Percentiles rank a stretch among this genome's conserved stretches.
These are phyloP conservation scores for Passalora sequoiae DNA, from an alignment of 2,329 filamentous ascomycete species.

Conservation along the genomic window DNA sequence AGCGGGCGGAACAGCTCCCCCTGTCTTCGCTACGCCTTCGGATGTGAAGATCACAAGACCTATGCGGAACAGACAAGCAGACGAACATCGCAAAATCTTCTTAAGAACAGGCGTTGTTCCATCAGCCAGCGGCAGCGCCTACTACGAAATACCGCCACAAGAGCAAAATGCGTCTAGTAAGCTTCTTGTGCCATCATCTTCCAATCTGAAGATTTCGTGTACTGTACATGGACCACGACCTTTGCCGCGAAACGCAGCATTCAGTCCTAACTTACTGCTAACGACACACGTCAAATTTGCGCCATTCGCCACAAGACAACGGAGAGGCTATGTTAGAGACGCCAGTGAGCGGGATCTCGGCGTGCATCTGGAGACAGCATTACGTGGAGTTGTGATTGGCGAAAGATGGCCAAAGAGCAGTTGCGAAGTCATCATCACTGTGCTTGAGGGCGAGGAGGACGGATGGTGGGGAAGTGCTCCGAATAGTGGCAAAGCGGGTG, in stretches of 20 bases:
- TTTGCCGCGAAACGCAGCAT: constrained; percentile 80
- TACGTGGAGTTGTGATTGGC: constrained; percentile 83
- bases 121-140: constrained; percentile 89
- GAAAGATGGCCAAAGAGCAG: constrained; percentile 98
- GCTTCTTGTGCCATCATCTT: constrained; percentile 50
- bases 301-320: constrained; percentile 78
- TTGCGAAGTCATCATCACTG: constrained; percentile 88
- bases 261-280: constrained; percentile 86
- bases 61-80: constrained; percentile 56
- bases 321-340: constrained; percentile 82
- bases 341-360: constrained; percentile 81
- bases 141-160: constrained; percentile 57
- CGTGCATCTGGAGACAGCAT: constrained; percentile 82
- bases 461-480: constrained; percentile 56
- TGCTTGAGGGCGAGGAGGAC: constrained; percentile 89
- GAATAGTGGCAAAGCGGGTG: constrained; percentile 40
- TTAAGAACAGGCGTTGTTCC: constrained; percentile 88
- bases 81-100: constrained; percentile 79
- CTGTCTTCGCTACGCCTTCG: constrained; percentile 59
- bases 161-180: constrained; percentile 35
- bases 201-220: constrained; percentile 83
- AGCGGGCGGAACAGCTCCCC: constrained; percentile 66
- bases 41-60: constrained; percentile 45
- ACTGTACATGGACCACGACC: constrained; percentile 91
- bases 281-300: constrained; percentile 95